Conservation (phyloP, 441 rosid species). For the Syzygium malaccense region DNA sequence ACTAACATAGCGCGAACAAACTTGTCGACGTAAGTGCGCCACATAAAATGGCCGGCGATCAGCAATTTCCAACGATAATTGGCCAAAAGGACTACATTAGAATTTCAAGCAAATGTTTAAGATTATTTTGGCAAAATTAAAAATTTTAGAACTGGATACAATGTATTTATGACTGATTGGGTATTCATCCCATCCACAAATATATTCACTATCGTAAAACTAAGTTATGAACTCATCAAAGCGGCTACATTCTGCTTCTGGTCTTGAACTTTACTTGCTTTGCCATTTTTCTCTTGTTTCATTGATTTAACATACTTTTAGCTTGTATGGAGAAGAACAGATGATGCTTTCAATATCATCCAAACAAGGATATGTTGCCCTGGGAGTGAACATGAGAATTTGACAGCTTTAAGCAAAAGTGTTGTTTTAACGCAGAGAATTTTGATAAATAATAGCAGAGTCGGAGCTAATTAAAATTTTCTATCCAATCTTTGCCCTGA, state of each 20-base stretch:
- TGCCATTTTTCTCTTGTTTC: not conserved
- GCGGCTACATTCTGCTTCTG: not conserved
- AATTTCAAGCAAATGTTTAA: not conserved
- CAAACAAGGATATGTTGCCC: not conserved
- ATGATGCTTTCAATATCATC: not conserved
- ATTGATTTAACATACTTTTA: not conserved
- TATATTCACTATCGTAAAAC: not conserved
- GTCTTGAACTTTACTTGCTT: not conserved
- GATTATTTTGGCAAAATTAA: not conserved
- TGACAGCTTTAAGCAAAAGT: not conserved
- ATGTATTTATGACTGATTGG: not conserved
- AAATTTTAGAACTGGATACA: not conserved
- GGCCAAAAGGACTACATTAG: not conserved
- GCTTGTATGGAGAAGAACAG: not conserved
- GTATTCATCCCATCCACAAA: not conserved
- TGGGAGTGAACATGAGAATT: not conserved
- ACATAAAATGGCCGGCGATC: not conserved
- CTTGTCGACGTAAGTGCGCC: not conserved
- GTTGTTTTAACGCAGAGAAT: not conserved
- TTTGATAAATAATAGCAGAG: not conserved
- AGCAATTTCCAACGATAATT: not conserved
- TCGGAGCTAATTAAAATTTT: not conserved
- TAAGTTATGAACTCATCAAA: not conserved
- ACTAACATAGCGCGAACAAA: accelerated
- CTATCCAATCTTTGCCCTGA: not conserved